These are phyloP conservation scores for Fusarium sp. DNA, from an alignment of 2,329 filamentous ascomycete genomes.

Conservation along the genomic window DNA sequence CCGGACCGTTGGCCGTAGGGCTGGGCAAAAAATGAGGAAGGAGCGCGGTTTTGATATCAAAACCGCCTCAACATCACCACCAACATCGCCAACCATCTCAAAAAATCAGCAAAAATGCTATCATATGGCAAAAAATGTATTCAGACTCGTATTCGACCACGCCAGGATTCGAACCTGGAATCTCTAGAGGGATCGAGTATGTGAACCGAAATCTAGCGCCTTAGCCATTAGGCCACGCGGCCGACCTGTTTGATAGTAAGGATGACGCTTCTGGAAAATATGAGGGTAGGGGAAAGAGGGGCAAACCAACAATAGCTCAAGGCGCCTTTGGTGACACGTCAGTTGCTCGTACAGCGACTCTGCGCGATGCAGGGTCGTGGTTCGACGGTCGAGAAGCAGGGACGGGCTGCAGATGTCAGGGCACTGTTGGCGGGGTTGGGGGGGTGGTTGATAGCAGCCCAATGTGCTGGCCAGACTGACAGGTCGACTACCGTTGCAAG, in stretches of 20 bases:
- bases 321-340: neutral
- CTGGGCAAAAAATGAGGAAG: slow-evolving; percentile 6
- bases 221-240: slow-evolving; percentile 59
- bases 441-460: neutral
- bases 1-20: slow-evolving; percentile 7
- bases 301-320: neutral
- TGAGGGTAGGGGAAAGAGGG: neutral
- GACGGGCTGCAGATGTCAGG: neutral
- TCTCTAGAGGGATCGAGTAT: slow-evolving; percentile 52
- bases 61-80: neutral
- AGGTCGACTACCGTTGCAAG: neutral
- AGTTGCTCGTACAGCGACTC: neutral
- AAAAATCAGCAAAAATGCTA: neutral
- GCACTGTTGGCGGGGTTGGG: neutral
- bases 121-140: slow-evolving; percentile 15
- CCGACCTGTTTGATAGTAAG: slow-evolving; percentile 36
- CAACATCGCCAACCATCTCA: neutral
- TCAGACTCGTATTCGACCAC: slow-evolving; percentile 48
- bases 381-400: neutral
- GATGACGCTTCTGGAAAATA: neutral
- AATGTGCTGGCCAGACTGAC: neutral
- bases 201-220: slow-evolving; percentile 56
- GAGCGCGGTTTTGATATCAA: neutral
- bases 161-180: slow-evolving; percentile 57
- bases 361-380: neutral